A percentile compares a stretch with the other conserved stretches of the same genome.
phyloP scores from a whole-genome alignment of 345 rosid species.

The Euphorbia peplus region DNA sequence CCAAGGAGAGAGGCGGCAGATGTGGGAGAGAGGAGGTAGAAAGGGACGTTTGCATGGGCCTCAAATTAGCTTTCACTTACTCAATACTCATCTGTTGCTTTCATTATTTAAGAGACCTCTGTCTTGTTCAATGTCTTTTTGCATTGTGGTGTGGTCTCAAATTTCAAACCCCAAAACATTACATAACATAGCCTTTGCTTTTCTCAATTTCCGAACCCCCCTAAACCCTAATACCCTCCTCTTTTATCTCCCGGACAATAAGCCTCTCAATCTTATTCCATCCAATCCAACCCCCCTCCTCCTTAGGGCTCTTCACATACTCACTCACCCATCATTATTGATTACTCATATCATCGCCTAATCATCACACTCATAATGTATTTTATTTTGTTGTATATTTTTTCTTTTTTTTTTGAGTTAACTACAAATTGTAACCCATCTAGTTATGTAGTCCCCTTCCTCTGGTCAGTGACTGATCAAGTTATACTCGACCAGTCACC shows the following conservation, averaged over 20 bases:
- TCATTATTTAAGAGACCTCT: conserved; percentile 36
- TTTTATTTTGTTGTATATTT: too few relatives aligned
- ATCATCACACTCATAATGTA: conserved; percentile 35
- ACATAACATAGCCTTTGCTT: neutral
- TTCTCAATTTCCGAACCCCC: conserved; percentile 45
- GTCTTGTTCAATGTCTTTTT: too few relatives aligned
- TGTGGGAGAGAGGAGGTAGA: conserved; percentile 49
- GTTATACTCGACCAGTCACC: too few relatives aligned
- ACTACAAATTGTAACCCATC: too few relatives aligned
- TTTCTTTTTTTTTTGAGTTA: too few relatives aligned
- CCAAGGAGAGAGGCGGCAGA: conserved; percentile 50
- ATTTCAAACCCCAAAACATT: neutral
- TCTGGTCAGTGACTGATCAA: too few relatives aligned
- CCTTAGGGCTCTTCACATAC: conserved; percentile 24
- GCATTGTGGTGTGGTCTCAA: conserved; percentile 15
- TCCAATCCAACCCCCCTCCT: neutral
- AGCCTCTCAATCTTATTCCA: neutral
- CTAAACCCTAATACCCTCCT: conserved; percentile 24
- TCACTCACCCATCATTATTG: neutral
- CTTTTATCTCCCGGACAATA: conserved; percentile 35
- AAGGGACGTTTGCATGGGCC: conserved; percentile 54
- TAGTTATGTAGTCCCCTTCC: too few relatives aligned
- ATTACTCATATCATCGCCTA: conserved; percentile 26
- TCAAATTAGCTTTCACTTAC: conserved; percentile 43
- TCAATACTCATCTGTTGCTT: conserved; percentile 43